Evolutionary conservation across 345 rosid species (phyloP).

Genomic region (Hirschfeldia incana): DNA sequence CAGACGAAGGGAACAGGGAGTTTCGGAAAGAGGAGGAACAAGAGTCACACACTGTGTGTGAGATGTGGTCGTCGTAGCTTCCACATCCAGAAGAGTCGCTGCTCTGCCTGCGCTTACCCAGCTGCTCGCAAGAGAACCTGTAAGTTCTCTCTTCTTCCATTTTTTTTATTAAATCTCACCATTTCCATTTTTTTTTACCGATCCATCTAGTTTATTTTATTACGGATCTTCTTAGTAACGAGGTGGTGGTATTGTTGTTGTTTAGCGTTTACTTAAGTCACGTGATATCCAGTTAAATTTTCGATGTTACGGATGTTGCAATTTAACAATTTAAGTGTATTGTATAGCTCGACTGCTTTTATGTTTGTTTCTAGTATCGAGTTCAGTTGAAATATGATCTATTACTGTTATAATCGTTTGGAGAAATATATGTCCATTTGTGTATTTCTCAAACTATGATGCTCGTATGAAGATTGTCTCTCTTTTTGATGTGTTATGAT

Average conservation of each 20-base stretch:
- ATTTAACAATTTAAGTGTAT: neutral
- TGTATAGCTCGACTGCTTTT: no score
- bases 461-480: neutral
- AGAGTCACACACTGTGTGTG: slow-evolving; percentile 96
- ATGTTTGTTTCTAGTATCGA: neutral
- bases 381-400: neutral
- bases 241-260: no score
- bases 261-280: no score
- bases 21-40: slow-evolving; percentile 98
- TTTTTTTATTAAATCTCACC: neutral
- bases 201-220: neutral
- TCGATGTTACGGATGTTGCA: neutral
- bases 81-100: slow-evolving; percentile 98
- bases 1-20: slow-evolving; percentile 99
- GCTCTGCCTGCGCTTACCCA: slow-evolving; percentile 88
- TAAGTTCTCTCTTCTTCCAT: slow-evolving; percentile 30
- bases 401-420: neutral
- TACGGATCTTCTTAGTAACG: neutral
- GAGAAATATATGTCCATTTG: neutral
- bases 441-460: neutral
- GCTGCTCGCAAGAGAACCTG: slow-evolving; percentile 99
- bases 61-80: slow-evolving; percentile 99
- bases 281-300: no score
- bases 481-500: neutral
- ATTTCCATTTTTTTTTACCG: neutral